These are phyloP conservation scores for Dictyostelium capitatum DNA, from an alignment of 78 protist genomes.

Conservation along the genomic window DNA sequence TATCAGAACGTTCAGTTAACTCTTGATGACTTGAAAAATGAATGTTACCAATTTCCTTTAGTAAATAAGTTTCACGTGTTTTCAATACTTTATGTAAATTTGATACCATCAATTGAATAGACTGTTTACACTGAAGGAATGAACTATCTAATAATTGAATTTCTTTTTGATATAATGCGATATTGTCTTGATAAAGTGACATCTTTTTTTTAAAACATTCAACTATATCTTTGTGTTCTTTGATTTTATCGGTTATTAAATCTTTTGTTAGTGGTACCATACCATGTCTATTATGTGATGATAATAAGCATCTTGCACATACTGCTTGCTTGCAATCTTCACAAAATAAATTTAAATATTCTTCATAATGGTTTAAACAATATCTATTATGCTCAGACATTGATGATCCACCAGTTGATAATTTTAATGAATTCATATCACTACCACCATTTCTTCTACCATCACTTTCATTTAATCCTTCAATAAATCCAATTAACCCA, in stretches of 20 bases:
- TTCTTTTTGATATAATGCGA: slow-evolving; percentile 11
- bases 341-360: slow-evolving; percentile 14
- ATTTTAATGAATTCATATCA: background rate
- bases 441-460: background rate
- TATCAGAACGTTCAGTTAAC: background rate
- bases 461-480: slow-evolving; percentile 10
- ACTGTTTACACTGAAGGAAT: slow-evolving; percentile 7
- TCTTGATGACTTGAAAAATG: background rate
- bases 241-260: background rate
- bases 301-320: slow-evolving; percentile 27
- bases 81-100: slow-evolving; percentile 14
- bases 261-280: slow-evolving; percentile 6
- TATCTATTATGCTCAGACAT: background rate
- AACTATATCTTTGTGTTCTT: background rate
- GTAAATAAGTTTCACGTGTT: slow-evolving; percentile 7
- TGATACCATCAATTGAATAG: slow-evolving; percentile 17
- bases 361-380: slow-evolving; percentile 18
- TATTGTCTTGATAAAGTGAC: slow-evolving; percentile 1
- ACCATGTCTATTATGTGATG: slow-evolving; percentile 36
- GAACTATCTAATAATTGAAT: slow-evolving; percentile 14
- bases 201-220: slow-evolving; percentile 14
- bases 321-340: background rate
- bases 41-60: slow-evolving; percentile 8
- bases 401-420: background rate
- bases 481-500: slow-evolving; percentile 1